A percentile compares a stretch with the other conserved stretches of the same genome.
These are phyloP conservation scores for Avena sativa DNA, from an alignment of 176 grass and related monocot genomes.

Conservation along the genomic window DNA sequence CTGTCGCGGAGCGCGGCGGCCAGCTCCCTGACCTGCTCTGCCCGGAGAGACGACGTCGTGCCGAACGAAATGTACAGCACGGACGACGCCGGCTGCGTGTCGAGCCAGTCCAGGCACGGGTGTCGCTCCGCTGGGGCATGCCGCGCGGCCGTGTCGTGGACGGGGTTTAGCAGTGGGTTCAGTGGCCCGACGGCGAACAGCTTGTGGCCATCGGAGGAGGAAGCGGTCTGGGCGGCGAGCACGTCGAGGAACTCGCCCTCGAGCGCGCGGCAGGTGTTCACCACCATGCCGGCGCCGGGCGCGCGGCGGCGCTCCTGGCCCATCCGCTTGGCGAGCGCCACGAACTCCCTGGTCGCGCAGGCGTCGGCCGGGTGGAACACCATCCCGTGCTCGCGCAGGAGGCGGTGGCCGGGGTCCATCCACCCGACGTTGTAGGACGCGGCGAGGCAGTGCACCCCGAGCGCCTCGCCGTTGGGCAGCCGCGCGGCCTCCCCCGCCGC, in stretches of 20 bases:
- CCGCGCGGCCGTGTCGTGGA: background rate
- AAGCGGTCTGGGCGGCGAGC: conserved; percentile 18
- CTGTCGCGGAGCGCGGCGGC: conserved; percentile 55
- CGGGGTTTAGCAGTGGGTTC: conserved; percentile 13
- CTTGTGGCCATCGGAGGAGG: conserved; percentile 44
- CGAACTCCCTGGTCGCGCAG: conserved; percentile 46
- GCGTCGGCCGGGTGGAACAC: conserved; percentile 40
- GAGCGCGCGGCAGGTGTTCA: conserved; percentile 64
- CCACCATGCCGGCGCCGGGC: conserved; percentile 38
- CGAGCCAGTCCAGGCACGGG: conserved; percentile 70
- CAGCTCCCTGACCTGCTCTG: conserved; percentile 61
- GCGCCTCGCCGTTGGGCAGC: conserved; percentile 57
- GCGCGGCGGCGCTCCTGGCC: conserved; percentile 18
- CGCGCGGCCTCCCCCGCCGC: conserved; percentile 51
- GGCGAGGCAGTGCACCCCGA: conserved; percentile 56
- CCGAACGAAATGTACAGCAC: conserved; percentile 89
- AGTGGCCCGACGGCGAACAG: conserved; percentile 70
- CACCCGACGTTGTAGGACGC: conserved; percentile 48
- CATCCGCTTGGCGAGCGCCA: conserved; percentile 27
- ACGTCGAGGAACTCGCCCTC: conserved; percentile 76
- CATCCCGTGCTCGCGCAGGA: conserved; percentile 47
- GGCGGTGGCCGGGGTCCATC: conserved; percentile 18
- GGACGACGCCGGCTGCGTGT: conserved; percentile 57
- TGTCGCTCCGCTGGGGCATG: conserved; percentile 17
- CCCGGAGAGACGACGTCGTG: conserved; percentile 59